A percentile compares a stretch with the other conserved stretches of the same genome.
These are phyloP conservation scores for Xylariaceae sp. DNA, from an alignment of 2,329 filamentous ascomycete species.

Conservation along the genomic window DNA sequence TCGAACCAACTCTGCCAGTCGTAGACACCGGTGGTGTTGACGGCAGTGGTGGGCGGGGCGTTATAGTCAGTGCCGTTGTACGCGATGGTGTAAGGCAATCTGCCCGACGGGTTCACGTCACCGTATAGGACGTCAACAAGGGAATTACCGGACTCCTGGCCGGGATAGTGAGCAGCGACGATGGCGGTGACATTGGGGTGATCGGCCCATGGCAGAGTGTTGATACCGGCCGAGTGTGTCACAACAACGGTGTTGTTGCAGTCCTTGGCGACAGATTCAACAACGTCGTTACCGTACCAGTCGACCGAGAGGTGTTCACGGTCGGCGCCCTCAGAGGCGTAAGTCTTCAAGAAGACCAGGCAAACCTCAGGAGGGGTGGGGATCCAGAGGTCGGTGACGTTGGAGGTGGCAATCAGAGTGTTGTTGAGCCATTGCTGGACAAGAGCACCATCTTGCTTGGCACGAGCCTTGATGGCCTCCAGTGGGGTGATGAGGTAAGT, in stretches of 20 bases:
- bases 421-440: conserved; percentile 43
- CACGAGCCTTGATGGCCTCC: conserved; percentile 49
- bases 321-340: conserved; percentile 62
- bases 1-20: conserved; percentile 48
- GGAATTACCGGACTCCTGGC: conserved; percentile 57
- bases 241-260: conserved; percentile 50
- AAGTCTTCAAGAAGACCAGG: conserved; percentile 61
- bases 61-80: conserved; percentile 45
- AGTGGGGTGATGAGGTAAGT: conserved; percentile 53
- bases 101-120: conserved; percentile 54
- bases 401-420: conserved; percentile 33
- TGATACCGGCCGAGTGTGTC: conserved; percentile 57
- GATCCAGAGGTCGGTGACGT: conserved; percentile 42
- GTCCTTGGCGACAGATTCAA: conserved; percentile 39
- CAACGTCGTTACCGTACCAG: conserved; percentile 60
- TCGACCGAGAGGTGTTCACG: conserved; percentile 49
- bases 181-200: conserved; percentile 60
- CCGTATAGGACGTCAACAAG: conserved; percentile 61
- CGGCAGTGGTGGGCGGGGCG: conserved; percentile 32
- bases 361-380: conserved; percentile 57
- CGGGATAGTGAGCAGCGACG: conserved; percentile 55
- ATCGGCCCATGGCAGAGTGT: conserved; percentile 50
- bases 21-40: conserved; percentile 32
- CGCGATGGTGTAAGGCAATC: conserved; percentile 68
- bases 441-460: conserved; percentile 35